phyloP scores from a whole-genome alignment of 225 moss, liverwort and hornwort species.

The Straminergon stramineum region DNA sequence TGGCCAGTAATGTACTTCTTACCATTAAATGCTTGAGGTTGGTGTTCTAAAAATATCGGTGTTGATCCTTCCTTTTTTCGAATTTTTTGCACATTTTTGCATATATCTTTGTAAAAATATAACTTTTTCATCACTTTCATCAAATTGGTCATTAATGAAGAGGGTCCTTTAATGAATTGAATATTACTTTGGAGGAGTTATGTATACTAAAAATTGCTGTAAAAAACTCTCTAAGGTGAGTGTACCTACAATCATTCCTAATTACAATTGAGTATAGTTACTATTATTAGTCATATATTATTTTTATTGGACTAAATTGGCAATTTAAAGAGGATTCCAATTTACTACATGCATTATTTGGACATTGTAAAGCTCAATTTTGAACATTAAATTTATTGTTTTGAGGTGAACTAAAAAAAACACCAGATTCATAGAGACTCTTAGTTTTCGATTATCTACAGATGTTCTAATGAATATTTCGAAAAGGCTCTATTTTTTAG shows the following conservation, averaged over 20 bases:
- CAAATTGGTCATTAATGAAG: not conserved
- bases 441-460: too few relatives aligned
- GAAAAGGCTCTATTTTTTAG: accelerated
- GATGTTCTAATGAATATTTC: too few relatives aligned
- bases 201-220: not conserved
- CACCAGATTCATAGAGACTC: accelerated
- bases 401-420: too few relatives aligned
- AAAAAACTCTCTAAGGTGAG: not conserved
- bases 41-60: not conserved
- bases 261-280: too few relatives aligned
- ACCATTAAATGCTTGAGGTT: too few relatives aligned
- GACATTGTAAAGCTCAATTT: too few relatives aligned
- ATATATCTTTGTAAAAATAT: not conserved
- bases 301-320: too few relatives aligned
- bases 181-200: not conserved
- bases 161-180: not conserved
- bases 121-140: not conserved
- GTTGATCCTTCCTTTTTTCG: too few relatives aligned
- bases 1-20: not conserved
- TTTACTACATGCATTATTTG: too few relatives aligned
- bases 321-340: too few relatives aligned
- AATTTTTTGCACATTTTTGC: not conserved
- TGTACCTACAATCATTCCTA: not conserved
- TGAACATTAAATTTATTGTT: too few relatives aligned
- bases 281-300: too few relatives aligned